Conservation (phyloP, 179 eudicot genomes). For the Beta lomatogona region DNA sequence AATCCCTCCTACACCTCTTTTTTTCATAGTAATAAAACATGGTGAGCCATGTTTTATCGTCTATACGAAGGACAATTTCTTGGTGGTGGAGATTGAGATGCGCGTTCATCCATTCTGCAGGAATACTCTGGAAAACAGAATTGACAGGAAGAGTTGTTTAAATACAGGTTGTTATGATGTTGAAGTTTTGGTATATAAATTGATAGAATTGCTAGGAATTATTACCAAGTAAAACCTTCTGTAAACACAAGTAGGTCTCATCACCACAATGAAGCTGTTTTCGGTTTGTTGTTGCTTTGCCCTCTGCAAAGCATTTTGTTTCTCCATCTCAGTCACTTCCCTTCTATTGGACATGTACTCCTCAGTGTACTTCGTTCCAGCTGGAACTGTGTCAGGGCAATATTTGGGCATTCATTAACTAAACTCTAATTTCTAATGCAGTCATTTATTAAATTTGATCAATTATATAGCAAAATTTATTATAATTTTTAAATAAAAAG, state of each 20-base stretch:
- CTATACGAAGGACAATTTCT: slow-evolving; percentile 37
- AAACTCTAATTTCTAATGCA: too few species aligned
- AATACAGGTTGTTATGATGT: not conserved
- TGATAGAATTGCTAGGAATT: not conserved
- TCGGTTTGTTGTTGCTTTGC: slow-evolving; percentile 33
- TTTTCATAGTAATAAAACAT: slow-evolving; percentile 12
- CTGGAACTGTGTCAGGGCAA: slow-evolving; percentile 8
- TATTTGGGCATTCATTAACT: too few species aligned
- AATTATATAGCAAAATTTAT: too few species aligned
- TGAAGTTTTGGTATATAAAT: not conserved
- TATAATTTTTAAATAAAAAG: too few species aligned
- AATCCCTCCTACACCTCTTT: slow-evolving; percentile 27
- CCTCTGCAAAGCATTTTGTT: slow-evolving; percentile 30
- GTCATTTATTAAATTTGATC: too few species aligned
- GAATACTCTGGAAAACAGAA: slow-evolving; percentile 39
- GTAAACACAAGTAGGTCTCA: slow-evolving; percentile 40
- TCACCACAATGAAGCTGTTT: slow-evolving; percentile 32
- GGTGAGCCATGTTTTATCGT: slow-evolving; percentile 40
- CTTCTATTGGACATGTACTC: slow-evolving; percentile 31
- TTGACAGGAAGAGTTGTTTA: not conserved
- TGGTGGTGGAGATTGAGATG: slow-evolving; percentile 30
- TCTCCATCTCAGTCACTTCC: slow-evolving; percentile 31
- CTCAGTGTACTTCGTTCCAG: not conserved
- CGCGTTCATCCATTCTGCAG: slow-evolving; percentile 39
- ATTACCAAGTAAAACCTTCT: slow-evolving; percentile 40